Conservation (phyloP, 2,329 filamentous ascomycete genomes). For the Coniochaeta sp. region DNA sequence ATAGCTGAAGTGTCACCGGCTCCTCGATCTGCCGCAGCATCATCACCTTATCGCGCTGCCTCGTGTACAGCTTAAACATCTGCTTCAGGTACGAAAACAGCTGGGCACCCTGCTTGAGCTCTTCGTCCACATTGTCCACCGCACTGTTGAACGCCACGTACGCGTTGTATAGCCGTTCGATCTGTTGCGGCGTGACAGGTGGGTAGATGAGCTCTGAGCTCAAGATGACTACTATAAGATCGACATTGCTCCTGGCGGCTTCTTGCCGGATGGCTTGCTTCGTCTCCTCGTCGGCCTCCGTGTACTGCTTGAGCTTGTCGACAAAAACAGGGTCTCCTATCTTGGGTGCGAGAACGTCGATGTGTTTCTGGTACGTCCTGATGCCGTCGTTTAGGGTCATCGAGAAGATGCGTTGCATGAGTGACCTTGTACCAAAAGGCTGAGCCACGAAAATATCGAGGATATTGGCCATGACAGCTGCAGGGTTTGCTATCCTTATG, state of each 20-base stretch:
- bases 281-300: slow-evolving; percentile 63
- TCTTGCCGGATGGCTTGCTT: slow-evolving; percentile 71
- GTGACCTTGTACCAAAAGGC: slow-evolving; percentile 80
- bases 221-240: slow-evolving; percentile 79
- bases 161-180: slow-evolving; percentile 82
- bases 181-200: slow-evolving; percentile 64
- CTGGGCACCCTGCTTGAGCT: slow-evolving; percentile 82
- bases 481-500: slow-evolving; percentile 92
- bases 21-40: slow-evolving; percentile 95
- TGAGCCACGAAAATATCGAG: slow-evolving; percentile 94
- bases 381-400: slow-evolving; percentile 90
- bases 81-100: slow-evolving; percentile 95
- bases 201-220: slow-evolving; percentile 71
- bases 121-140: slow-evolving; percentile 82
- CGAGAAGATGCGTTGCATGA: slow-evolving; percentile 92
- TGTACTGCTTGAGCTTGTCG: slow-evolving; percentile 75
- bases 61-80: slow-evolving; percentile 81
- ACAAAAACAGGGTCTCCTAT: slow-evolving; percentile 76
- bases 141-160: slow-evolving; percentile 95
- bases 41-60: slow-evolving; percentile 93
- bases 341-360: slow-evolving; percentile 68
- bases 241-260: slow-evolving; percentile 65
- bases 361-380: slow-evolving; percentile 74
- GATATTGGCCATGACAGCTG: slow-evolving; percentile 92
- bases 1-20: slow-evolving; percentile 91